A percentile compares a stretch with the other conserved stretches of the same genome.
Conservation (phyloP, 768 basidiomycete species). For the Phlebiopsis flavidoalba region DNA sequence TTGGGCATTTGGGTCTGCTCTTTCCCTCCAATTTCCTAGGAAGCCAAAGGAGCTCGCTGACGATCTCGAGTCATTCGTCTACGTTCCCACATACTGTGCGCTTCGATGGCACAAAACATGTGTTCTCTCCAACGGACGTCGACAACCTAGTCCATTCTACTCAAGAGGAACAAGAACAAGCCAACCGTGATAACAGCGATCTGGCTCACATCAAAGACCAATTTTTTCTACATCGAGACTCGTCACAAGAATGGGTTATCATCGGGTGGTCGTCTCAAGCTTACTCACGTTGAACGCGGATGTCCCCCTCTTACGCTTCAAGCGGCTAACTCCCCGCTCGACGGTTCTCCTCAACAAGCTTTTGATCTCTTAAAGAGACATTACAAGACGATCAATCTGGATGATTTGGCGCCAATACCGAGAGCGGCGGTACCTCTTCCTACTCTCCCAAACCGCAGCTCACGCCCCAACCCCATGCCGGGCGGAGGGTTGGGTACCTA, state of each 20-base stretch:
- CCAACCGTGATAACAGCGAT: neutral
- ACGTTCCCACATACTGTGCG: slow-evolving; percentile 3
- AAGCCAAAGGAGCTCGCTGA: slow-evolving; percentile 7
- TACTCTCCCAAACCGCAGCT: neutral
- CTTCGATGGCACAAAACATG: neutral
- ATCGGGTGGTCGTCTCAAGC: neutral
- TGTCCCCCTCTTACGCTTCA: neutral
- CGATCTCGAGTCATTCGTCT: slow-evolving; percentile 18
- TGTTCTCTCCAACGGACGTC: neutral
- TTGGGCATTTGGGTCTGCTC: slow-evolving; percentile 15
- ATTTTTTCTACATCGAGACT: neutral
- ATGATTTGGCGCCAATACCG: neutral
- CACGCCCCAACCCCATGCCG: neutral
- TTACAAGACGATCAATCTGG: neutral
- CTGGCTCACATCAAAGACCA: neutral
- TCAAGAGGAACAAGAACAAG: neutral
- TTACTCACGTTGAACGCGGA: neutral
- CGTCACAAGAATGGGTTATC: neutral
- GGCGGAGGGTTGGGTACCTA: too few species aligned
- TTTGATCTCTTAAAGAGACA: neutral
- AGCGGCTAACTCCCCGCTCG: neutral
- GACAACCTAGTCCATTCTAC: neutral
- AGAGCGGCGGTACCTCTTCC: neutral
- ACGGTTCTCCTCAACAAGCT: neutral
- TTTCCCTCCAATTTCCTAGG: slow-evolving; percentile 1